Evolutionary conservation across 495 filamentous ascomycete genomes (phyloP), one percentile per base, ranked within the genome.

Genomic region (Pseudomonodictys pantanalensis): DNA sequence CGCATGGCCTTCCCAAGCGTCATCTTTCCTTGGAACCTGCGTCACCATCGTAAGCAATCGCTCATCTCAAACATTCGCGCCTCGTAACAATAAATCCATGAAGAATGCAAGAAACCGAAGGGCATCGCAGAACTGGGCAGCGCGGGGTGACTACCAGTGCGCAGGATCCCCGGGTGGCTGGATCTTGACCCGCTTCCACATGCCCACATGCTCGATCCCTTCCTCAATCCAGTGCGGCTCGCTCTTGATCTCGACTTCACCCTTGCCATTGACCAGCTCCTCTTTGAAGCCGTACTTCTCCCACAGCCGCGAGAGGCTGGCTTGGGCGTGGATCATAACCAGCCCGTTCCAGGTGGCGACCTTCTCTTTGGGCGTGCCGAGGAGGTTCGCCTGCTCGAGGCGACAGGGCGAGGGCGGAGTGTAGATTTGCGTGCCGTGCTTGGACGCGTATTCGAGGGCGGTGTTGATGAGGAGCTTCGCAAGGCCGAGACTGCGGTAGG

Each of bases 151-250:
- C 15, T n/a, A 18, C 38, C 15, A 18, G 12, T 41, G 38, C 38
- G 15, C 56, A 62, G 51, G 54, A 62, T 52, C 58, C 56, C 26
- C 49, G 24, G 52, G 4, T 42, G 25, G n/a, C n/a, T 62, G 51
- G 33, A 68, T 18, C 39, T 68, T 62, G 38, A 74, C n/a, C 63
- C 71, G 49, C 52, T 60, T 69, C 74, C 71, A 92, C 90, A 95
- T 92, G 12, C 86, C 90, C 26, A 91, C 80, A 79, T 96, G 92
- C 65, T 80, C 77, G 62, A 95, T 90, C 20, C 88, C 90, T 61
- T 95, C 90, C 75, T 96, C 91, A 35, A 76, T 73, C 89, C 91
- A 97, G 60, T 62, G 73, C 0, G 42, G 47, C 50, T 63, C 64
- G 24, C 55, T 55, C 26, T 30, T 0, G 12, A 60, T 55, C 38